These are phyloP conservation scores for Cladorrhinum samala DNA, from an alignment of 495 filamentous ascomycete genomes.

Conservation along the genomic window DNA sequence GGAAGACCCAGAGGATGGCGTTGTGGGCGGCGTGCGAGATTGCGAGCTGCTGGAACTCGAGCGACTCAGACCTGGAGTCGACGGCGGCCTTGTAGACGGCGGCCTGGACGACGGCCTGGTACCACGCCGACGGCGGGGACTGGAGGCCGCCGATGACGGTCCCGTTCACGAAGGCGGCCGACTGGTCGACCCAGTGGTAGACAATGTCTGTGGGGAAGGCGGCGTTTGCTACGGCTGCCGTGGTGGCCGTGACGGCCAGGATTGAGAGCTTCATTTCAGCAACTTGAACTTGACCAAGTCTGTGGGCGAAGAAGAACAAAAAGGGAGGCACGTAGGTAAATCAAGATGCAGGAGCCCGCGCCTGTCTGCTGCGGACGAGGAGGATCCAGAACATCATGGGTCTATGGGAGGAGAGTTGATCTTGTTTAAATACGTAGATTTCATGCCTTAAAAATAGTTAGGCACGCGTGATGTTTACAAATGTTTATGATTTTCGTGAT, in stretches of 20 bases:
- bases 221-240: conserved; percentile 16
- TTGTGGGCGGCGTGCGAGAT: conserved; percentile 36
- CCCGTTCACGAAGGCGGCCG: conserved; percentile 27
- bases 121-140: conserved; percentile 29
- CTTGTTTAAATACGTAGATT: not conserved
- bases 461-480: no score
- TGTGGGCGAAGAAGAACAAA: not conserved
- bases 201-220: conserved; percentile 33
- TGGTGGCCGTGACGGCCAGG: conserved; percentile 8
- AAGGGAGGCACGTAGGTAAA: not conserved
- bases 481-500: not conserved
- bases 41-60: conserved; percentile 33
- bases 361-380: no score
- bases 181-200: conserved; percentile 33
- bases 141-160: conserved; percentile 29
- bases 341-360: conserved; percentile 11
- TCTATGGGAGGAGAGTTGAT: not conserved
- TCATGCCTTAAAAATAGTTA: no score
- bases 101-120: conserved; percentile 26
- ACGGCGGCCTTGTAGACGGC: conserved; percentile 30
- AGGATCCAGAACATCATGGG: not conserved
- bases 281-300: no score
- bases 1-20: conserved; percentile 29
- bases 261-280: conserved; percentile 11
- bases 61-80: conserved; percentile 15